These are phyloP conservation scores for Plasmodium sp. DNA, from an alignment of 169 alveolate genomes.

Conservation along the genomic window DNA sequence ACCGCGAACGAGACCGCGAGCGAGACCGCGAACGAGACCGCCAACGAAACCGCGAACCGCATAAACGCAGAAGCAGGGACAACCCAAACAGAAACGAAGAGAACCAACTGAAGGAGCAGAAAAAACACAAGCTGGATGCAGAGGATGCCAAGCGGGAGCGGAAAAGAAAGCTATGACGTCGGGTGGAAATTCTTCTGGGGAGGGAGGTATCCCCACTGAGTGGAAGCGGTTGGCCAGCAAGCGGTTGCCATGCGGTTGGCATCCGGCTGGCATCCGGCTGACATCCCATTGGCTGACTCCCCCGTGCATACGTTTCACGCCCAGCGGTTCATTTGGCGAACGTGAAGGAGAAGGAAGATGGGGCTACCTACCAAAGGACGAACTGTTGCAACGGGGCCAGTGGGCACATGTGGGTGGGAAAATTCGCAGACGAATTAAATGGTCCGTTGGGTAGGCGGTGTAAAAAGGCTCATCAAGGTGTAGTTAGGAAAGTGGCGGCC, in stretches of 20 bases:
- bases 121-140: slow-evolving; percentile 22
- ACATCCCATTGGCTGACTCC: background rate
- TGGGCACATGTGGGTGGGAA: background rate
- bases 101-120: slow-evolving; percentile 18
- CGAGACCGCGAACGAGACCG: background rate
- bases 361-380: background rate
- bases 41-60: background rate
- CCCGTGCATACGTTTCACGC: background rate
- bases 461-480: background rate
- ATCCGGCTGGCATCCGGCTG: background rate
- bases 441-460: background rate
- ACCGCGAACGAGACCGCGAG: background rate
- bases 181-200: background rate
- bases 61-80: slow-evolving; percentile 5
- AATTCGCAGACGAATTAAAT: background rate
- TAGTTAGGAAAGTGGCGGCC: background rate
- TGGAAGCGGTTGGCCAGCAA: background rate
- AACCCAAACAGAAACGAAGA: background rate
- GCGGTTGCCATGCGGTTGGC: background rate
- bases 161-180: background rate
- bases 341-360: background rate
- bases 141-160: background rate
- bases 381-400: background rate
- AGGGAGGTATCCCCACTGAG: background rate
- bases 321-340: background rate